Evolutionary conservation across 2,329 filamentous ascomycete genomes (phyloP), one percentile per base, ranked within the genome.

Genomic region (Leptodontidium sp.): DNA sequence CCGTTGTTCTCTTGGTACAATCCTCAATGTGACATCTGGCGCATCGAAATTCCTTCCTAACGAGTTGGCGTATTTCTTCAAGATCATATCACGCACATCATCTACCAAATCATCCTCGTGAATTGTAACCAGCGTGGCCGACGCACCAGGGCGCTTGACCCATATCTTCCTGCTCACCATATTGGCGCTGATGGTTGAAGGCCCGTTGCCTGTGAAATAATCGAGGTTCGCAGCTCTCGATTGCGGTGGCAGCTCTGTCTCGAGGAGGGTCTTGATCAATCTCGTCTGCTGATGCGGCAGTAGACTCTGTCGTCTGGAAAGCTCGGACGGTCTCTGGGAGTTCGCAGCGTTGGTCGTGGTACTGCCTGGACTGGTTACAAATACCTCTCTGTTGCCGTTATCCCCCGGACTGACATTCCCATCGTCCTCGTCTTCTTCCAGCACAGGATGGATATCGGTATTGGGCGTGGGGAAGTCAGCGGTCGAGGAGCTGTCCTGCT

Each of bases 11-110:
- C 93, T 87, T n/a, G 92, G 88, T 17, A 86, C 79, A 74, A 98
- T 92, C 71, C 92, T 90, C 72, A 98, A 84, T 12, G 88, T 90
- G 68, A 99, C 87, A 79, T 99, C 96, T 14, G 96, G 96, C 12
- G 96, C 87, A 81, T 99, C 96, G 80, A 94, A 98, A 64, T 87
- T 92, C 75, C 90, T 90, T 62, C 95, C 95, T 32, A 99, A 85
- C 15, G 94, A 97, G 81, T 99, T 98, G 75, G 90, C 89, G 80
- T 98, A 99, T 83, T 98, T 98, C 77, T 89, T 90, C 75, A 98
- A 83, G 67, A 98, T 96, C 84, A 93, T 89, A 75, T 98, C 96
- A 75, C 95, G 91, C 70, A 97, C 91, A 81, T 98, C 95, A 80
- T 99, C 96, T 67, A 98, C 94, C 75, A 98, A 83, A 77, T 97